Evolutionary conservation across 352 stramenopile genomes (phyloP), one percentile per base, ranked within the genome.

Genomic region (Phytophthora sp.): DNA sequence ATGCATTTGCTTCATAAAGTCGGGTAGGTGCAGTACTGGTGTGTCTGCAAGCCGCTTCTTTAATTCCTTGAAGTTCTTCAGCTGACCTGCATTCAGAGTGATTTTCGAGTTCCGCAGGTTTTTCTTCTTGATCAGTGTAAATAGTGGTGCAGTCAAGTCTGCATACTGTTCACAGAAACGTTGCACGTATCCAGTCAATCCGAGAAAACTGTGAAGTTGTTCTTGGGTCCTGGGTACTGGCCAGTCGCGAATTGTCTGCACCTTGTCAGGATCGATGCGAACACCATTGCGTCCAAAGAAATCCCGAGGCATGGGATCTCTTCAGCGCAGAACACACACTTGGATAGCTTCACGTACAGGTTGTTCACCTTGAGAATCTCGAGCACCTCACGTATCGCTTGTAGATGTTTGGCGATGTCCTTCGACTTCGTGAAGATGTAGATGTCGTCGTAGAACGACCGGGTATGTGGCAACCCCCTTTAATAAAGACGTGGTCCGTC

Each of bases 271-370:
- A 8, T 66, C 63, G 10, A 66, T 61, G 0, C 52, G 54, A 13
- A 70, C 42, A 5, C 72, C 46, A 11, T 66, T 43, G 50, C 0
- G n/a, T n/a, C 56, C 57, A 17, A 74, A 37, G 21, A 66, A 77
- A 30, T 74, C 61, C 57, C 67, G 1, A 77, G 53, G 30, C 57
- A 60, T 3, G 58, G 58, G 26, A 80, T 76, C 15, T 74, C 64
- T 17, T 58, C 24, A 0, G 60, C 50, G 18, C 45, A 68, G 30
- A 75, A 72, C 6, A 59, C 20, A 50, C 63, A 77, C 50, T 75
- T 75, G 1, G 46, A 50, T 24, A 69, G 13, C 11, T 77, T 80
- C 27, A 71, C 28, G 42, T 72, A 77, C 7, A 77, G 37, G 17
- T 58, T 56, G 48, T 56, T 46, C 35, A 26, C 27, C 24, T 69